Base-by-base conservation (phyloP, 148 eudicot genomes). In the Drosera capensis region DNA sequence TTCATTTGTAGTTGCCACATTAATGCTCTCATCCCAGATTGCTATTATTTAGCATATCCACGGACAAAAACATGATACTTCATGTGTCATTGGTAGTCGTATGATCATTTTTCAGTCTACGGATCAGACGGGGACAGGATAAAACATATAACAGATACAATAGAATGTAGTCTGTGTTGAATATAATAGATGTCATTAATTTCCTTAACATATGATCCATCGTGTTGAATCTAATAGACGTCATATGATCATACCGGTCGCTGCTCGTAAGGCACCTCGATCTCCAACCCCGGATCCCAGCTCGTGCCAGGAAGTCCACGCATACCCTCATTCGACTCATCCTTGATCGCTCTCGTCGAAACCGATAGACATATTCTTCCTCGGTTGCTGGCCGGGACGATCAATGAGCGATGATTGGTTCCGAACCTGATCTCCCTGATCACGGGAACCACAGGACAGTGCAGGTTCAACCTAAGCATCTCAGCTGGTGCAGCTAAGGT, bases 241-340 rank as follows among this genome's bases (percentile, higher is more conserved):
- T 16, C 14, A 43, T 19, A 20, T 17, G 20, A 1, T 14, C 79
- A 12, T 80, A 90, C 97, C 73, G 99, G 99, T 35, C 95, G 64
- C 63, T 90, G 99, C 56, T 90, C 99, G 18, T 71, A 90, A 1
- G 99, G 99, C 46, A 90, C 99, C 55, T 73, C 93, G 3, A 84
- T 55, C 71, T 80, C 95, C 68, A 85, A 66, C 13, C 88, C 95
- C 0, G 95, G 95, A 25, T 90, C 94, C 99, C 99, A 85, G 17
- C 80, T 78, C 45, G 67, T 85, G 42, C 94, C 77, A 3, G 85
- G 88, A 45, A 74, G 58, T 3, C 82, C 74, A 5, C 48, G 25
- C 39, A 67, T 68, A 1, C 86, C 84, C 52, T 76, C 94, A 52
- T 78, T 59, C 52, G 66, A 62, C 56, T 78, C 95, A 48, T 81